phyloP scores from a whole-genome alignment of 2,329 filamentous ascomycete species.

The Talaromyces sp. region DNA sequence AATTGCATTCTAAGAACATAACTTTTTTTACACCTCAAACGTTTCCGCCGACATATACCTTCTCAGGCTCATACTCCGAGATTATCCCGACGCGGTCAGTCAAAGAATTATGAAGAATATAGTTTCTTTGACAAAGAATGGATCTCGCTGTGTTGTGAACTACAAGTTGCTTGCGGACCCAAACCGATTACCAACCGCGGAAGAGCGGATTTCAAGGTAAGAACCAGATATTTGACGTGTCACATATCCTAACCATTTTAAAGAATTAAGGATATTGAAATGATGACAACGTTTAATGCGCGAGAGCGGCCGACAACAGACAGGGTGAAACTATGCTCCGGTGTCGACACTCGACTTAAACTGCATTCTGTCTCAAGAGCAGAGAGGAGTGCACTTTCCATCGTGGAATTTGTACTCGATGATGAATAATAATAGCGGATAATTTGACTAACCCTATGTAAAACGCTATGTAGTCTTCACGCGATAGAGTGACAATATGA shows the following conservation, averaged over 20 bases:
- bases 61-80: conserved; percentile 12
- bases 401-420: conserved; percentile 11
- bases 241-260: not conserved
- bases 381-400: conserved; percentile 9
- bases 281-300: conserved; percentile 16
- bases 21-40: conserved; percentile 14
- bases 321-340: conserved; percentile 13
- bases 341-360: conserved; percentile 12
- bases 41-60: conserved; percentile 13
- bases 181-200: conserved; percentile 2
- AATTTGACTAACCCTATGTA: not conserved
- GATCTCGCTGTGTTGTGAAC: conserved; percentile 5
- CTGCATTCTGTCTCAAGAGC: conserved; percentile 10
- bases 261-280: conserved; percentile 14
- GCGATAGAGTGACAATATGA: no score
- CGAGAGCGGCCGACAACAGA: conserved; percentile 13
- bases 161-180: conserved; percentile 5
- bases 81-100: conserved; percentile 13
- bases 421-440: not conserved
- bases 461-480: no score
- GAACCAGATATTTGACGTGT: not conserved
- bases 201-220: conserved; percentile 9
- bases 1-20: conserved; percentile 11
- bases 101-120: conserved; percentile 8
- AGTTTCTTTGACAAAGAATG: conserved; percentile 6